phyloP scores from a whole-genome alignment of 1,139 yeast genomes.

The Magnusiomyces fungicola region DNA sequence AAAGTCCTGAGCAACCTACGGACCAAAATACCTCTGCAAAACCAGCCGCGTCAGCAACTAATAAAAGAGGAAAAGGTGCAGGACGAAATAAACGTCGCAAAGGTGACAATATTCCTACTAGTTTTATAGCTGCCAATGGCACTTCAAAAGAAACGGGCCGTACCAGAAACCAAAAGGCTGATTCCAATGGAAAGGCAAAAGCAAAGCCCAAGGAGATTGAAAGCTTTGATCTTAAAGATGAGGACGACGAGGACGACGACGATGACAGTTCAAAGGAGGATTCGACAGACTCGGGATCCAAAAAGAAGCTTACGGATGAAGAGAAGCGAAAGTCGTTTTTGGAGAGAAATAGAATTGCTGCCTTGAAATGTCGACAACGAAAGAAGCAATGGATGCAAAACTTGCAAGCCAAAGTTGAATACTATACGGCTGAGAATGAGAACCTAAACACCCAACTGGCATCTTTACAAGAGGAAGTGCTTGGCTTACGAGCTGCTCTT shows the following conservation, averaged over 20 bases:
- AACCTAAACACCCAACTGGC: conserved; percentile 54
- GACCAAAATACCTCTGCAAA: no score
- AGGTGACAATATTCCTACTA: background rate
- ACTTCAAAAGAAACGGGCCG: background rate
- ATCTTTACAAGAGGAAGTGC: conserved; percentile 53
- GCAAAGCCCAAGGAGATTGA: no score
- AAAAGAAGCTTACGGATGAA: conserved; percentile 41
- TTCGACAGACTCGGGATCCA: background rate
- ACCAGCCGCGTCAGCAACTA: conserved; percentile 2
- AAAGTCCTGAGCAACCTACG: no score
- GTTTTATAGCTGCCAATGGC: background rate
- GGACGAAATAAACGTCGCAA: background rate
- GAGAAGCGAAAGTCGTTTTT: conserved; percentile 76
- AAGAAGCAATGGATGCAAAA: conserved; percentile 83
- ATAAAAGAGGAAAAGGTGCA: background rate
- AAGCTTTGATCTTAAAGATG: background rate
- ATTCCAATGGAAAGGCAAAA: no score
- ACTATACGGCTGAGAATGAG: conserved; percentile 65
- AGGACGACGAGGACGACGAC: background rate
- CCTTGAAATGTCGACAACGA: conserved; percentile 89
- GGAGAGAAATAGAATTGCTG: conserved; percentile 91
- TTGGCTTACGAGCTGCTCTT: conserved; percentile 40
- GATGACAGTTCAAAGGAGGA: conserved; percentile 3
- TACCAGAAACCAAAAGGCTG: no score
- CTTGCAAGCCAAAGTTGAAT: conserved; percentile 70